These are phyloP conservation scores for Phialemonium atrogriseum DNA, from an alignment of 2,329 filamentous ascomycete genomes.

Conservation along the genomic window DNA sequence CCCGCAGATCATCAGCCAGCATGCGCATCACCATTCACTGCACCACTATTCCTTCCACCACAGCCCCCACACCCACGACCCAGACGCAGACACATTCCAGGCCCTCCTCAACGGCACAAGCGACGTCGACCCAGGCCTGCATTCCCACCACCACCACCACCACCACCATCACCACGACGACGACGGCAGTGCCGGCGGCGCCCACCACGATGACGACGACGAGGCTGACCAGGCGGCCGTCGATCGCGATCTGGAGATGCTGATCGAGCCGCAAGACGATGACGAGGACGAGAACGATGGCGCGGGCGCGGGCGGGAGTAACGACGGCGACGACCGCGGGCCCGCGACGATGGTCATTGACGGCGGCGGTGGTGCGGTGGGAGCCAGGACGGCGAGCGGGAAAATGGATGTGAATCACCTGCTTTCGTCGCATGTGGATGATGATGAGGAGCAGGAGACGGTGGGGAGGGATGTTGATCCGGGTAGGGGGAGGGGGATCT, in stretches of 20 bases:
- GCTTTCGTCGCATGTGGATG: conserved; percentile 8
- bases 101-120: conserved; percentile 42
- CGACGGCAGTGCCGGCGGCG: conserved; percentile 4
- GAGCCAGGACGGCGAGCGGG: conserved; percentile 2
- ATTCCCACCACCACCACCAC: conserved; percentile 7
- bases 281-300: conserved; percentile 27
- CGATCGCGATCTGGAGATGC: conserved; percentile 42
- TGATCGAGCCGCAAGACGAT: conserved; percentile 37
- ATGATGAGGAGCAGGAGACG: conserved; percentile 3
- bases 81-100: conserved; percentile 42
- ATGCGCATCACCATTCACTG: conserved; percentile 22
- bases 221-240: conserved; percentile 21
- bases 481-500: background rate
- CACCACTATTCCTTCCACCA: conserved; percentile 16
- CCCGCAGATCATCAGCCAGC: conserved; percentile 47
- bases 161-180: conserved; percentile 5
- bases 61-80: conserved; percentile 19
- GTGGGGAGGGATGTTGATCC: background rate
- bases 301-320: conserved; percentile 1
- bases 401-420: conserved; percentile 15
- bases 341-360: conserved; percentile 9
- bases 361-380: conserved; percentile 4
- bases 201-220: conserved; percentile 6
- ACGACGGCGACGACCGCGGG: background rate
- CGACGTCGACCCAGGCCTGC: conserved; percentile 19